phyloP scores from a whole-genome alignment of 441 rosid species.

The Gossypium davidsonii region DNA sequence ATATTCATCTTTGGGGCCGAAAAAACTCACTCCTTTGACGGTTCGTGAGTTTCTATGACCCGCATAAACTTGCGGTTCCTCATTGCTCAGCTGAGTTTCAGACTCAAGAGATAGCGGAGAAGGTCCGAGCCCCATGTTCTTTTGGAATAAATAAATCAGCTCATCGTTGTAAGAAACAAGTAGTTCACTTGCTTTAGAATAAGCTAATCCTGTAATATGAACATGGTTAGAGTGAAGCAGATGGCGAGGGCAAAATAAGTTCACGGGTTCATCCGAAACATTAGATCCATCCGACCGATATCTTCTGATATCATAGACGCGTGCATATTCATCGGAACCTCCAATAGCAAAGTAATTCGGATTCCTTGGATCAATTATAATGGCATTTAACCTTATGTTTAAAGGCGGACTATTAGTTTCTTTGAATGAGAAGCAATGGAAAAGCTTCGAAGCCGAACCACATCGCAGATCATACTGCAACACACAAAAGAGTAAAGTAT shows the following conservation, averaged over 20 bases:
- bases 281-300: slow-evolving; percentile 35
- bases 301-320: slow-evolving; percentile 51
- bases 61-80: slow-evolving; percentile 45
- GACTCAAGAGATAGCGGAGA: slow-evolving; percentile 29
- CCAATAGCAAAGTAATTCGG: slow-evolving; percentile 50
- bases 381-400: slow-evolving; percentile 40
- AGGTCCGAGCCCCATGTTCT: slow-evolving; percentile 52
- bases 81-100: slow-evolving; percentile 28
- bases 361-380: slow-evolving; percentile 56
- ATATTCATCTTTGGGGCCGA: slow-evolving; percentile 68
- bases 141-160: slow-evolving; percentile 50
- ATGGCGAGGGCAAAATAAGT: slow-evolving; percentile 49
- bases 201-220: slow-evolving; percentile 64
- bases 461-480: slow-evolving; percentile 64
- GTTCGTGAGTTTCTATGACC: slow-evolving; percentile 67
- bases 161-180: slow-evolving; percentile 70
- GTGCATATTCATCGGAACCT: slow-evolving; percentile 60
- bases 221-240: slow-evolving; percentile 34
- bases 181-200: slow-evolving; percentile 50
- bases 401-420: slow-evolving; percentile 37
- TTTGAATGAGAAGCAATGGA: slow-evolving; percentile 39
- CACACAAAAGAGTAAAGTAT: slow-evolving; percentile 7
- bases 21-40: slow-evolving; percentile 70
- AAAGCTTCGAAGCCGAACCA: slow-evolving; percentile 35
- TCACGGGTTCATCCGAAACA: slow-evolving; percentile 36